Base-by-base conservation (phyloP, 305 asterid genomes). In the Lippia alba region DNA sequence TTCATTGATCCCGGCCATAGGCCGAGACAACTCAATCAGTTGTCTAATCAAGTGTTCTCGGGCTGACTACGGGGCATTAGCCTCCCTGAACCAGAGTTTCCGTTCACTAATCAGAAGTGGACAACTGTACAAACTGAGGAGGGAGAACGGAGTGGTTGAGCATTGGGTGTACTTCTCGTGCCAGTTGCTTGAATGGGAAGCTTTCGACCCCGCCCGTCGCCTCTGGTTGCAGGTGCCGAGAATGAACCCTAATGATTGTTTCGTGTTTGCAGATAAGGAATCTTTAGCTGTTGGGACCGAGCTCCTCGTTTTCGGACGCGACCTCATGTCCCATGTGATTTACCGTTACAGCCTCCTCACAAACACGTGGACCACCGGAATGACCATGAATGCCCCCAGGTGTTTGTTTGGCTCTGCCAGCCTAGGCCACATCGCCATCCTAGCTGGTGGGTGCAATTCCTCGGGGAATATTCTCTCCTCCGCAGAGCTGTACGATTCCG, bases 121-220 rank as follows among this genome's bases (percentile, higher is more conserved):
- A 8, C 85, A 84, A 64, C 80, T 91, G 5, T 91, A 89, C 56
- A 80, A 70, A 61, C 16, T 83, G 69, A 82, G 97, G 80, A 72
- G 89, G 66, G 81, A 64, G 70, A 67, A 72, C 8, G 83, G 84
- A 18, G 82, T 89, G 33, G 46, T 78, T 5, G 97, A 89, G 85
- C 91, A 87, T 69, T 91, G 96, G 96, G 86, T 91, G 58, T 91
- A 89, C 70, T 83, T 91, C 58, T 87, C 91, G 0, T 86, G 97
- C 83, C 82, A 79, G 67, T 79, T 83, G 70, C 84, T 76, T 50
- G 87, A 86, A 62, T 87, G 96, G 96, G 91, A 87, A 64, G 96
- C 96, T 53, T 91, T 91, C 67, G 96, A 91, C 77, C 92, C 96
- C 0, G 64, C 15, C 16, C 78, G 81, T 11, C 73, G 85, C 44